These are phyloP conservation scores for Flaveria robusta DNA, from an alignment of 129 eudicot genomes.

Conservation along the genomic window DNA sequence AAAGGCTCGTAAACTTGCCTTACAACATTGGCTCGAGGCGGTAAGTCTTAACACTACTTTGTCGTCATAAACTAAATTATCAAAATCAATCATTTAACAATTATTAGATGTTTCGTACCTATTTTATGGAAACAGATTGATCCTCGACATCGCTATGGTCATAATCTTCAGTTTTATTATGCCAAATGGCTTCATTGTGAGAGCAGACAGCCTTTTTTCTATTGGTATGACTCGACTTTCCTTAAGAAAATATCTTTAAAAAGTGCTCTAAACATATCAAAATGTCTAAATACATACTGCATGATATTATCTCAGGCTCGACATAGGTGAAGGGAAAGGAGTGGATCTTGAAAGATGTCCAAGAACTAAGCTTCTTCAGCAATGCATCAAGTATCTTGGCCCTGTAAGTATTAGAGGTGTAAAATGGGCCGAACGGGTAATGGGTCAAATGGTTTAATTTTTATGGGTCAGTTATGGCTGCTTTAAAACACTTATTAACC, in stretches of 20 bases:
- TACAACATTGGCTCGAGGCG: constrained; percentile 97
- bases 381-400: constrained; percentile 91
- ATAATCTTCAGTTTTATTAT: constrained; percentile 84
- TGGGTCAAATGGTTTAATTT: neutral
- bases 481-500: neutral
- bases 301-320: constrained; percentile 65
- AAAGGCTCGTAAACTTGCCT: constrained; percentile 84
- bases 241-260: neutral
- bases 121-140: constrained; percentile 58
- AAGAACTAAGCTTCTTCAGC: constrained; percentile 73
- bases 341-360: constrained; percentile 77
- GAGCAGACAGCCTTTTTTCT: constrained; percentile 88
- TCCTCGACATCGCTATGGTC: constrained; percentile 97
- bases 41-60: constrained; percentile 51
- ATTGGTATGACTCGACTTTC: constrained; percentile 60
- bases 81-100: neutral
- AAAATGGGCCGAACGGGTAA: neutral
- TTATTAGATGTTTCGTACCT: constrained; percentile 6
- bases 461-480: neutral
- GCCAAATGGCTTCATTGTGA: constrained; percentile 71
- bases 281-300: neutral
- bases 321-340: constrained; percentile 84
- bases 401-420: constrained; percentile 56
- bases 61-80: neutral
- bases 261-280: constrained; percentile 15